Evolutionary conservation across 1,139 yeast species (phyloP), one percentile per base, ranked within the genome.

Genomic region (Pichia sp.): DNA sequence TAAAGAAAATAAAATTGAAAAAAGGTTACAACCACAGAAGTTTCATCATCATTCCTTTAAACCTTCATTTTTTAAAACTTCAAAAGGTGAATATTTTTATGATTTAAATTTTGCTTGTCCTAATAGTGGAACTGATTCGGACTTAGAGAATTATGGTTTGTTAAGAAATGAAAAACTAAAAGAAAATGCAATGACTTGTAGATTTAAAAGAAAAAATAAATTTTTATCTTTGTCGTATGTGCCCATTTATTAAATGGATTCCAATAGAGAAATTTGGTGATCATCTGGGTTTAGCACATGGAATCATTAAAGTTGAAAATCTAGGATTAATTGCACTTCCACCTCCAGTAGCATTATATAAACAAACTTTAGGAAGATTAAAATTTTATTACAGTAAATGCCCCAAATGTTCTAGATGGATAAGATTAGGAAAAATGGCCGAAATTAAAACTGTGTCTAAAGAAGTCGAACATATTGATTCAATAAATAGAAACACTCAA

Each of bases 221-320:
- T 33, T 32, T 11, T 34, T 44, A 35, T 8, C 30, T 54, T 3
- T 55, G 58, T 39, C 26, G 57, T 29, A 34, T 54, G 48, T 55
- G 58, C 24, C 47, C 50, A 2, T 51, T 47, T 32, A 46, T 51
- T 30, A 47, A 41, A 37, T 55, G 58, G 58, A 39, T 55, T 24
- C 35, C 41, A 2, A 11, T 12, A 9, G 20, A 29, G 1, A 29
- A 31, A 16, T 51, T 51, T 20, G 24, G 28, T 2, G 48, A 51
- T 11, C 58, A 55, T 35, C 45, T 55, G 57, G 41, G 51, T 8
- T 20, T 53, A 22, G 54, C 57, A 1, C 58, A 55, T 39, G 58
- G 58, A 4, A 37, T 55, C 3, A 41, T 55, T 1, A 7, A 32
- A 3, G 9, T 50, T 1, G 30, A 39, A 4, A 34, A 42, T 4